phyloP scores from a whole-genome alignment of 2,329 filamentous ascomycete species.

The Aureobasidium leucospermi region DNA sequence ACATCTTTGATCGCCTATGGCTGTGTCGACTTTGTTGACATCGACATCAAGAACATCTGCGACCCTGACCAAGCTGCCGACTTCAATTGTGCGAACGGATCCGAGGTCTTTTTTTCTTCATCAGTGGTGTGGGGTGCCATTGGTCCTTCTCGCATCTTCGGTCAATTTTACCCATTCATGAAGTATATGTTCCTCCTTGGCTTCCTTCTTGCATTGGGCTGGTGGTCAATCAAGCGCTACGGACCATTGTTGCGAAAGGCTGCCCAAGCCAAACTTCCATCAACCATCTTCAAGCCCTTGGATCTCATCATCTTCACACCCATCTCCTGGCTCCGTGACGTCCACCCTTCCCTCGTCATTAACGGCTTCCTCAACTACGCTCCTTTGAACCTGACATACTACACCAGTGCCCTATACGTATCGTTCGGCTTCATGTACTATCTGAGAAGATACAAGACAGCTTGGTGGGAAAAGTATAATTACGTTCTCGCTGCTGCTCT shows the following conservation, averaged over 20 bases:
- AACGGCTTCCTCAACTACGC: constrained; percentile 15
- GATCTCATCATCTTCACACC: constrained; percentile 69
- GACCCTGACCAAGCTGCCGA: constrained; percentile 74
- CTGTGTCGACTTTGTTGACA: constrained; percentile 86
- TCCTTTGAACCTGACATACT: constrained; percentile 15
- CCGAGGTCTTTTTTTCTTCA: constrained; percentile 88
- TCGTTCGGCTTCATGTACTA: constrained; percentile 62
- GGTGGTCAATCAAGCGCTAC: constrained; percentile 37
- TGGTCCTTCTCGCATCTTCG: constrained; percentile 43
- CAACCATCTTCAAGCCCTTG: constrained; percentile 84
- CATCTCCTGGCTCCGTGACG: not conserved
- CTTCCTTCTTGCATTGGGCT: constrained; percentile 33
- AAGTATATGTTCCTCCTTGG: constrained; percentile 48
- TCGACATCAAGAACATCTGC: constrained; percentile 68
- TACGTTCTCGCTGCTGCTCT: constrained; percentile 38
- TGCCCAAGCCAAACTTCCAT: constrained; percentile 62
- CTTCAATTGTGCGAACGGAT: constrained; percentile 82
- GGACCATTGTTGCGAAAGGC: constrained; percentile 70
- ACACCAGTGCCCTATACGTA: constrained; percentile 15
- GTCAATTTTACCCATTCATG: constrained; percentile 40
- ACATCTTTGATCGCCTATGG: constrained; percentile 74
- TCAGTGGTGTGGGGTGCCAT: constrained; percentile 68
- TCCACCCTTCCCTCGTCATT: constrained; percentile 15
- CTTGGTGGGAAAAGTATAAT: constrained; percentile 86
- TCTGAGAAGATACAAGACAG: constrained; percentile 58